Evolutionary conservation across 345 rosid genomes (phyloP).

Genomic region (Excoecaria cochinchinensis): DNA sequence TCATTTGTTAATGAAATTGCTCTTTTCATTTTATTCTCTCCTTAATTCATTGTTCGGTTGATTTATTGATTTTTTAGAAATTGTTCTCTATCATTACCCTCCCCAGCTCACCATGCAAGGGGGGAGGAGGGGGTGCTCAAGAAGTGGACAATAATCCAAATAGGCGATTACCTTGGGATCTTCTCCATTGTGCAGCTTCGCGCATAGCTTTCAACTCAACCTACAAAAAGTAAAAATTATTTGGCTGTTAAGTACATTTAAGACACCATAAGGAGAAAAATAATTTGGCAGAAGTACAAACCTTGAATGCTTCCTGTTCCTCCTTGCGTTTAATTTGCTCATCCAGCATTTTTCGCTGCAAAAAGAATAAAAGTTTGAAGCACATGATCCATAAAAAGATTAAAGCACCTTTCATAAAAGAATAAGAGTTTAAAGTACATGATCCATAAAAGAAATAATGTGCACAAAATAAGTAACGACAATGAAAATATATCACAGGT

Average conservation of each 20-base stretch:
- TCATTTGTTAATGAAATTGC: too few relatives aligned
- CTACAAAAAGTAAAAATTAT: conserved; percentile 31
- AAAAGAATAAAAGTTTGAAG: background rate
- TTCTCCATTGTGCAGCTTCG: conserved; percentile 95
- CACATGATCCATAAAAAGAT: too few relatives aligned
- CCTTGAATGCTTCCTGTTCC: conserved; percentile 86
- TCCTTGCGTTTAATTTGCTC: conserved; percentile 86
- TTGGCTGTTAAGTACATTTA: conserved; percentile 13
- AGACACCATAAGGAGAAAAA: conserved; percentile 1
- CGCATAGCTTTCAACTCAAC: conserved; percentile 79
- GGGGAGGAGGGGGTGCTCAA: too few relatives aligned
- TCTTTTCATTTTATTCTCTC: too few relatives aligned
- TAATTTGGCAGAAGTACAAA: conserved; percentile 30
- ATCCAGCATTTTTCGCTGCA: conserved; percentile 83
- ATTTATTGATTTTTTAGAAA: too few relatives aligned
- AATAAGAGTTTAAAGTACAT: background rate
- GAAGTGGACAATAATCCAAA: background rate
- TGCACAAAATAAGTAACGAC: too few relatives aligned
- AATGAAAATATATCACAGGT: too few relatives aligned
- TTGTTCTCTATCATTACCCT: background rate
- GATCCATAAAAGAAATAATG: background rate
- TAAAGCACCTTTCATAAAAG: background rate
- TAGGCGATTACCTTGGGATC: conserved; percentile 54
- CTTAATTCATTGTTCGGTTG: too few relatives aligned
- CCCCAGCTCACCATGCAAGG: background rate